These are phyloP conservation scores for Mycena galopus DNA, from an alignment of 768 basidiomycete genomes.

Conservation along the genomic window DNA sequence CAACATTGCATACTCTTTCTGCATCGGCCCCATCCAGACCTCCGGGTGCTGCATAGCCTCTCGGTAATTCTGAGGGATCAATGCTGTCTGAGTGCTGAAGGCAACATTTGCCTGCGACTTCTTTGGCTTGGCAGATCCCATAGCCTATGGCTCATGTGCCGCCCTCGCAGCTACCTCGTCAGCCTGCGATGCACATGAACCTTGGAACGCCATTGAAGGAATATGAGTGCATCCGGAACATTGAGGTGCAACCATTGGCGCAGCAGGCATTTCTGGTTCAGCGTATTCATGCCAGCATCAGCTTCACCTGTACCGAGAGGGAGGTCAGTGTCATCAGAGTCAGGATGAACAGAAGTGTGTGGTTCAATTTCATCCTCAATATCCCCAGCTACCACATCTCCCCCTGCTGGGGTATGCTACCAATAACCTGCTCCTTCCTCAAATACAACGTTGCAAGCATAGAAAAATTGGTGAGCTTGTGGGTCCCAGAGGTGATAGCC, in stretches of 20 bases:
- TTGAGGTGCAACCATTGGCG: background rate
- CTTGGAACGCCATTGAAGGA: background rate
- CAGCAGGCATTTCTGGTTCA: background rate
- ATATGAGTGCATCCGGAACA: background rate
- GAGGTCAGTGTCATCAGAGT: background rate
- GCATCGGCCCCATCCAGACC: background rate
- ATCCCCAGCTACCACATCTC: background rate
- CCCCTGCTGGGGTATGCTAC: too few relatives aligned
- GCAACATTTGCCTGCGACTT: background rate
- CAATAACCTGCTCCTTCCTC: too few relatives aligned
- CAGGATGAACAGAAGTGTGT: background rate
- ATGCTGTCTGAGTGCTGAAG: background rate
- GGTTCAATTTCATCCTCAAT: too few relatives aligned
- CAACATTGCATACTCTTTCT: too few relatives aligned
- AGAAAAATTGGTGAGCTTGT: too few relatives aligned
- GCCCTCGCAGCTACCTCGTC: background rate
- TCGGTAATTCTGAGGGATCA: background rate
- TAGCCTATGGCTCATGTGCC: background rate
- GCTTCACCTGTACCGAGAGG: background rate
- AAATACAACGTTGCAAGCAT: too few relatives aligned
- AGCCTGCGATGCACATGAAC: background rate
- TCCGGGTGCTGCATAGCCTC: background rate
- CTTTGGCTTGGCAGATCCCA: background rate
- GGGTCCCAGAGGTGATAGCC: too few relatives aligned
- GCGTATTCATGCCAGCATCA: background rate